phyloP scores from a whole-genome alignment of 306 rosid species.

The Dryas drummondii region DNA sequence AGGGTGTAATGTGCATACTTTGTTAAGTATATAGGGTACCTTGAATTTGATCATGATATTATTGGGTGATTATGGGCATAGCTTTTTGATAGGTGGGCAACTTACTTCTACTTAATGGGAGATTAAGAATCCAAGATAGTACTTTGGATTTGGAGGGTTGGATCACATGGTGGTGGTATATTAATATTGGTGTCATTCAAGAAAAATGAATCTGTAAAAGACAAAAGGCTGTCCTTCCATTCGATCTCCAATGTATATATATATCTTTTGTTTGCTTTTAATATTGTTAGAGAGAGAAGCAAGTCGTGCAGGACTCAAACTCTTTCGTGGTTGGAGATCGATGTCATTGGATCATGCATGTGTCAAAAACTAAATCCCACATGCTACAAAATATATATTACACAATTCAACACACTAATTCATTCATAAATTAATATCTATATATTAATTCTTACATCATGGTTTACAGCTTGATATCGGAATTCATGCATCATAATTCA shows the following conservation, averaged over 20 bases:
- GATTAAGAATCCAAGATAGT: no score
- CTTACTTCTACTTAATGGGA: no score
- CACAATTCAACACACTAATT: no score
- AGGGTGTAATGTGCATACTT: neutral
- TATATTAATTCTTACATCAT: slow-evolving; percentile 35
- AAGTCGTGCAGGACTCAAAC: slow-evolving; percentile 67
- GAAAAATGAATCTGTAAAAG: neutral
- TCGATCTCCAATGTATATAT: no score
- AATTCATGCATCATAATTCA: slow-evolving; percentile 30
- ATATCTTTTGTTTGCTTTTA: no score
- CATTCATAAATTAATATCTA: no score
- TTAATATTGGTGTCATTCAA: slow-evolving; percentile 10
- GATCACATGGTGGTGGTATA: no score
- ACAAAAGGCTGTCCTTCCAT: neutral
- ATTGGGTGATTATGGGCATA: neutral
- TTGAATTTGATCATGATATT: no score
- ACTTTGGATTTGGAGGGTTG: neutral
- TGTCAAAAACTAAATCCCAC: slow-evolving; percentile 40
- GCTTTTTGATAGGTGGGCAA: neutral
- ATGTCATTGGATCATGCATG: slow-evolving; percentile 26
- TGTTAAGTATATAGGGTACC: neutral
- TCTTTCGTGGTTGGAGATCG: slow-evolving; percentile 21
- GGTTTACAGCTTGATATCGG: slow-evolving; percentile 44
- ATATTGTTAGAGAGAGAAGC: slow-evolving; percentile 6
- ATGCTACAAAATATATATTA: slow-evolving; percentile 18